A percentile compares a stretch with the other conserved stretches of the same genome.
Evolutionary conservation across 305 asterid species (phyloP).

Genomic region (Fraxinus dipetala): DNA sequence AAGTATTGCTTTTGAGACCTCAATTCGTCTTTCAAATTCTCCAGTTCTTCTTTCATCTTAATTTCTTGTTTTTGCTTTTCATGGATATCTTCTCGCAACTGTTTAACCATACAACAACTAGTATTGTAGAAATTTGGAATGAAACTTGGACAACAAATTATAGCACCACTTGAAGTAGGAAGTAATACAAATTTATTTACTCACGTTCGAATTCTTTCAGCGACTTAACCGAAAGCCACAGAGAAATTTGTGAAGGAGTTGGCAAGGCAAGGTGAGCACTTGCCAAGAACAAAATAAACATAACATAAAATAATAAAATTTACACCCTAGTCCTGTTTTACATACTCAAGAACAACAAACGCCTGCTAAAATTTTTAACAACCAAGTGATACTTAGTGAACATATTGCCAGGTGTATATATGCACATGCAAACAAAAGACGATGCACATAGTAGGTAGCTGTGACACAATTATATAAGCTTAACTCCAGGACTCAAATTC

Average conservation of each 20-base stretch:
- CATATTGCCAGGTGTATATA: not conserved
- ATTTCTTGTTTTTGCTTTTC: slow-evolving; percentile 68
- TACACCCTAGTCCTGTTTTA: not conserved
- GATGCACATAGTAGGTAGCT: not conserved
- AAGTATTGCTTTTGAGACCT: slow-evolving; percentile 68
- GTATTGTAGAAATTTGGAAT: slow-evolving; percentile 10
- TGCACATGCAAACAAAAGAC: not conserved
- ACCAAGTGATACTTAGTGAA: not conserved
- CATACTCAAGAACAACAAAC: not conserved
- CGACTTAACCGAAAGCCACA: not conserved
- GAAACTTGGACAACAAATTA: not conserved
- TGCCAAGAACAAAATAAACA: not conserved
- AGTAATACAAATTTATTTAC: not conserved
- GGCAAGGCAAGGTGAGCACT: not conserved
- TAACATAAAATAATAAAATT: not conserved
- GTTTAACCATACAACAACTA: slow-evolving; percentile 25
- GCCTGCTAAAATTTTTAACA: not conserved
- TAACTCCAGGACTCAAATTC: not conserved
- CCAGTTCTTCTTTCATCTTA: slow-evolving; percentile 60
- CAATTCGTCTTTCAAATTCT: slow-evolving; percentile 49
- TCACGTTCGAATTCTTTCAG: not conserved
- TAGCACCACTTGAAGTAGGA: not conserved
- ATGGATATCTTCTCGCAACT: slow-evolving; percentile 73
- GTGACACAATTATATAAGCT: not conserved
- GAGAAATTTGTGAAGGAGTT: not conserved